Base-by-base conservation (phyloP, 2,329 filamentous ascomycete genomes). In the Talaromyces sp. region DNA sequence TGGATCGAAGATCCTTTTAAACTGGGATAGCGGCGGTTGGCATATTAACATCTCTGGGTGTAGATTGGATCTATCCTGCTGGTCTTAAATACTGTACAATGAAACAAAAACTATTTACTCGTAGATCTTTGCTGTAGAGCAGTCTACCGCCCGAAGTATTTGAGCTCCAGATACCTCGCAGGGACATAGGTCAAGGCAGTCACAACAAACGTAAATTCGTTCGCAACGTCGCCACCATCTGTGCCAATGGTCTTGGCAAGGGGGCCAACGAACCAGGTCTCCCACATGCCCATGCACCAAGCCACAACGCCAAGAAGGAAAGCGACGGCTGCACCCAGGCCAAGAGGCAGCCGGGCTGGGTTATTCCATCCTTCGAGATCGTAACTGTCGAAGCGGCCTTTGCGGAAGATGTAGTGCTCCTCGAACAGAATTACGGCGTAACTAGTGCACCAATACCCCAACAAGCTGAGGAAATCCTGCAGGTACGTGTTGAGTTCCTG, bases 241-340 rank as follows among this genome's bases (percentile, higher is more conserved):
- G 72, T 70, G 4, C 80, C 79, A 62, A 83, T 82, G 64, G 73
- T 68, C 47, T 67, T 70, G 0, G 77, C 80, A 56, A 83, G 64
- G 2, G 74, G 73, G 0, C 82, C 82, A 25, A 81, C 72, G 65
- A 81, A 84, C 79, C 81, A 85, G 0, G 81, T 84, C 72, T 85
- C 80, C 54, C 78, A 78, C 84, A 87, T 87, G 1, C 84, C 85
- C 68, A 86, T 74, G 25, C 84, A 75, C 74, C 82, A 84, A 22
- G 78, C 80, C 8, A 73, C 77, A 8, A 79, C 70, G 1, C 81
- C 81, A 1, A 77, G 69, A 0, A 75, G 68, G 64, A 83, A 84
- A 0, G 81, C 79, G 4, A 72, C 61, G 0, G 75, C 66, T 2
- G 77, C 81, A 2, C 71, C 81, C 42, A 77, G 68, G 7, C 81